phyloP scores from a whole-genome alignment of 768 basidiomycete genomes.

The Suillus brevipes region DNA sequence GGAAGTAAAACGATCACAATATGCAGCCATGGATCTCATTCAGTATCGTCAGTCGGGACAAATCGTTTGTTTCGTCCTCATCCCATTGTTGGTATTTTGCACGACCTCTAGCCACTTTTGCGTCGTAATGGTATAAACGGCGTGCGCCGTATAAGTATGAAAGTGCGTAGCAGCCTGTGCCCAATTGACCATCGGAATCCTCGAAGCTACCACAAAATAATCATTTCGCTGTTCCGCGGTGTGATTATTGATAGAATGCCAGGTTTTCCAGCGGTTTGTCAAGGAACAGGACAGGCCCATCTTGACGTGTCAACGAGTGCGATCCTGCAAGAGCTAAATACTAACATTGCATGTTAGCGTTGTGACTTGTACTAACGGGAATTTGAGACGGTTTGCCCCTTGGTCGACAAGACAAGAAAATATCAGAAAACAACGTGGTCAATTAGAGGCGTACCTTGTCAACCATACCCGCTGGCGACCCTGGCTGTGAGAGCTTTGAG shows the following conservation, averaged over 20 bases:
- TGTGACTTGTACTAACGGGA: too few species aligned
- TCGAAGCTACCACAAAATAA: background rate
- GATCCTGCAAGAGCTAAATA: too few species aligned
- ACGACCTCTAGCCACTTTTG: background rate
- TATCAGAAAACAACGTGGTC: too few species aligned
- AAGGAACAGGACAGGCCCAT: background rate
- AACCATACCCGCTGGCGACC: background rate
- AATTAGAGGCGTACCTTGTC: too few species aligned
- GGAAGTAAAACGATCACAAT: background rate
- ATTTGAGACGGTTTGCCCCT: too few species aligned
- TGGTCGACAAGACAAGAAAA: too few species aligned
- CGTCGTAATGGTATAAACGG: background rate
- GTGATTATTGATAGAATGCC: background rate
- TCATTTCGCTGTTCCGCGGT: background rate
- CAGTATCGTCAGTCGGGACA: background rate
- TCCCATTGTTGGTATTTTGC: background rate
- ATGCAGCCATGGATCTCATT: background rate
- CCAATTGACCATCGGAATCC: background rate
- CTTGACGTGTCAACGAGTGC: background rate
- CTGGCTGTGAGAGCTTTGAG: background rate
- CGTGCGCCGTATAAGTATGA: background rate
- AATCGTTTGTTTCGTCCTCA: background rate
- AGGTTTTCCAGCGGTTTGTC: background rate
- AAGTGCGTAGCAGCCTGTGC: background rate
- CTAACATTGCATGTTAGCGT: too few species aligned